Evolutionary conservation across 257 asterid species (phyloP).

Genomic region (Fraxinus quadrangulata): DNA sequence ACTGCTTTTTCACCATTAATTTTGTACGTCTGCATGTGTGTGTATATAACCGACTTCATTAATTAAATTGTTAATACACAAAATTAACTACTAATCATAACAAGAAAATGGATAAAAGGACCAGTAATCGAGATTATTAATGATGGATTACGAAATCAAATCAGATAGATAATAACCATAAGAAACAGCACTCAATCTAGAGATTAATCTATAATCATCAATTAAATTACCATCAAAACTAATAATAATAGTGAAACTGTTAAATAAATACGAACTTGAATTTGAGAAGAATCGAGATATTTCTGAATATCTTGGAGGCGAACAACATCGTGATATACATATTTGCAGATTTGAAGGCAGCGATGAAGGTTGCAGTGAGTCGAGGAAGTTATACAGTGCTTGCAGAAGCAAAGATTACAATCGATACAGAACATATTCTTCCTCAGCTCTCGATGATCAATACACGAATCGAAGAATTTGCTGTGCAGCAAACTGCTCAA

Average conservation of each 20-base stretch:
- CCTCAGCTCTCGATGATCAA: constrained; percentile 47
- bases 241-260: background rate
- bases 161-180: background rate
- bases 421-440: constrained; percentile 72
- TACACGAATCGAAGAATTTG: constrained; percentile 55
- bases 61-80: background rate
- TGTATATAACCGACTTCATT: background rate
- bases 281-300: constrained; percentile 61
- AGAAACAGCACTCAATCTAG: constrained; percentile 13
- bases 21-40: constrained; percentile 57
- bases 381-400: constrained; percentile 52
- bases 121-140: constrained; percentile 1
- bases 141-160: constrained; percentile 28
- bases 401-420: constrained; percentile 57
- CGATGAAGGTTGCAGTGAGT: constrained; percentile 42
- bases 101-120: background rate
- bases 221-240: background rate
- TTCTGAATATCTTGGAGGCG: constrained; percentile 68
- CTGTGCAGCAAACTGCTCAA: constrained; percentile 37
- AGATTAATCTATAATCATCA: background rate
- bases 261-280: constrained; percentile 48
- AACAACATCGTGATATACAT: constrained; percentile 74
- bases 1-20: constrained; percentile 81
- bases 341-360: constrained; percentile 72
- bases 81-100: background rate